Evolutionary conservation across 202 grass and related monocot genomes (phyloP).

Genomic region (Setaria italica): DNA sequence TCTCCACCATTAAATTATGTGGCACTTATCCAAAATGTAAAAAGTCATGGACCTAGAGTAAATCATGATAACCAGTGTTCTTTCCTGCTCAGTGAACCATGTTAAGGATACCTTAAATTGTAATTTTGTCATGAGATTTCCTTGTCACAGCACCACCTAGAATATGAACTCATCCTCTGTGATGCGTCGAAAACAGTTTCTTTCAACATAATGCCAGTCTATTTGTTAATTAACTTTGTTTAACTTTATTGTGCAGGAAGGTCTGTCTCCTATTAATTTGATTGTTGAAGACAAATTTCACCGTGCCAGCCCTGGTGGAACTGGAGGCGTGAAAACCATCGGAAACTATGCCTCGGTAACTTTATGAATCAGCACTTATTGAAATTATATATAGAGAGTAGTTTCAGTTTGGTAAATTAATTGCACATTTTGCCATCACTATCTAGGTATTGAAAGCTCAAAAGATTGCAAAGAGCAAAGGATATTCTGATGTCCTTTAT

Average conservation of each 20-base stretch:
- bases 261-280: slow-evolving; percentile 89
- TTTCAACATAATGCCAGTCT: background rate
- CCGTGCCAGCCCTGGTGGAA: slow-evolving; percentile 87
- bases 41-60: background rate
- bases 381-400: slow-evolving; percentile 6
- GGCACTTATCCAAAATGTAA: background rate
- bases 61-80: slow-evolving; percentile 1
- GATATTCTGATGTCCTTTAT: slow-evolving; percentile 91
- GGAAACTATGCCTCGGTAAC: slow-evolving; percentile 96
- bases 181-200: background rate
- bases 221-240: slow-evolving; percentile 26
- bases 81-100: background rate
- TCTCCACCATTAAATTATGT: background rate
- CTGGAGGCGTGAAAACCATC: slow-evolving; percentile 89
- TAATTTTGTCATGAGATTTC: background rate
- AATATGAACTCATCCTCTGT: background rate
- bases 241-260: slow-evolving; percentile 66
- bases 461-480: slow-evolving; percentile 75
- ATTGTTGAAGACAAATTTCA: slow-evolving; percentile 85
- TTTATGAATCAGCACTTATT: background rate
- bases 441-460: slow-evolving; percentile 87
- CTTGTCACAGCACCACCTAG: background rate
- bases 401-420: slow-evolving; percentile 30
- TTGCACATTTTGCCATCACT: slow-evolving; percentile 16
- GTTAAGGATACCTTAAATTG: slow-evolving; percentile 9